phyloP scores from a whole-genome alignment of 306 rosid species.

The Rosa persica region DNA sequence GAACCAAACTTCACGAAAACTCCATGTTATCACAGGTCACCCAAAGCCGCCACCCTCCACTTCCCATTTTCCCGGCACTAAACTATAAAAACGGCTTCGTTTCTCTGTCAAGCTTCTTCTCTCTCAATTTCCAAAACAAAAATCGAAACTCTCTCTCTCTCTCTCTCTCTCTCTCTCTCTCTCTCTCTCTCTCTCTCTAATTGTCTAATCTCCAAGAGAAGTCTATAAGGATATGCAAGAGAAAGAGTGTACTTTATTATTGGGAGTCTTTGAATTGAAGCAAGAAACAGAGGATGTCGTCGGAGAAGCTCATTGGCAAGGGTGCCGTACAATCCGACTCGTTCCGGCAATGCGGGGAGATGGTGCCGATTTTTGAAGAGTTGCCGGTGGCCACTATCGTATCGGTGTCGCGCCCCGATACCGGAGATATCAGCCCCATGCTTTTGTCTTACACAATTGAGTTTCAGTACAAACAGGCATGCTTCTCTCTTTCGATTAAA shows the following conservation, averaged over 20 bases:
- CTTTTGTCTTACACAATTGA: conserved; percentile 78
- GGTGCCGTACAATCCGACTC: conserved; percentile 38
- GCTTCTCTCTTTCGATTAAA: neutral
- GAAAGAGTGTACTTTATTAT: neutral
- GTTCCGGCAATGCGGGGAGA: conserved; percentile 41
- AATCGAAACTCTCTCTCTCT: neutral
- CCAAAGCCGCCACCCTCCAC: neutral
- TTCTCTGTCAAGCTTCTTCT: conserved; percentile 9
- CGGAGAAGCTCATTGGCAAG: conserved; percentile 52
- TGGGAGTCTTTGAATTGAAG: neutral
- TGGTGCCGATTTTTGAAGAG: conserved; percentile 58
- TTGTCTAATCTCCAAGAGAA: neutral
- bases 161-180: neutral
- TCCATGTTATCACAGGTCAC: neutral
- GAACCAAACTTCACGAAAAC: neutral
- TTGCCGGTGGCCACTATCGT: conserved; percentile 66
- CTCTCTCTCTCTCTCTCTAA: neutral
- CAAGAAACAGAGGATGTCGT: conserved; percentile 43
- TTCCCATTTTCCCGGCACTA: conserved; percentile 9
- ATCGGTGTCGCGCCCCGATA: conserved; percentile 72
- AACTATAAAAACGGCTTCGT: conserved; percentile 38
- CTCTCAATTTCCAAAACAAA: neutral
- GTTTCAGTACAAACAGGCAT: conserved; percentile 87
- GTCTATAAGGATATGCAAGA: conserved; percentile 16
- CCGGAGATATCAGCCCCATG: conserved; percentile 78